Evolutionary conservation across 139 green algal species (phyloP), one percentile per base, ranked within the genome.

Genomic region (Tetradesmus lagerheimii): DNA sequence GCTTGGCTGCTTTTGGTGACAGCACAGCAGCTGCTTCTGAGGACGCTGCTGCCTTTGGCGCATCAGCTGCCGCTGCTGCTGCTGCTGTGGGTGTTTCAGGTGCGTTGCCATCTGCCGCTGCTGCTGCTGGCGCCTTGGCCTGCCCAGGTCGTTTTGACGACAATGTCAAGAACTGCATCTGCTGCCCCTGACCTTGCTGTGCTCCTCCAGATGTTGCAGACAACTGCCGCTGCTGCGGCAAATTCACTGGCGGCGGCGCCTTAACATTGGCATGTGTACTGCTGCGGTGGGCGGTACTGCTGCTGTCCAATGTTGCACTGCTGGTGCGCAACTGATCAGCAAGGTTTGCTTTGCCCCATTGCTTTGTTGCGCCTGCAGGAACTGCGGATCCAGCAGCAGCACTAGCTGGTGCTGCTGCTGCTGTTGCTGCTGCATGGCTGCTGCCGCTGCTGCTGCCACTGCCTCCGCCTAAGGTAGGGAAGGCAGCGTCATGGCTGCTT

Each of bases 381-480:
- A 12, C 35, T 41, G 18, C 57, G 67, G 57, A 37, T 18, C 29
- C 83, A 53, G 83, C 57, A 77, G n/a, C 83, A 39, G 82, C 50
- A 23, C 53, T 79, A 53, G 16, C 74, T 35, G 35, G 25, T 80
- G 83, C 50, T 25, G 84, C 64, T 34, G 38, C 16, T 53, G 34
- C 16, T 5, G 83, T 4, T 38, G 47, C 50, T 25, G 82, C 57
- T 38, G 35, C n/a, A 18, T 45, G 12, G 47, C 41, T 57, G 38
- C 74, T 76, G 53, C 86, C 79, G 45, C 86, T 85, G 86, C 75
- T 90, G 74, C 74, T 23, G 57, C 82, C 35, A 45, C 74, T 23
- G 57, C 82, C 35, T 29, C 35, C 57, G n/a, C 57, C 41, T 50
- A 75, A 14, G 85, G 71, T 83, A 16, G 45, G 67, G 38, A 82